A percentile compares a stretch with the other conserved stretches of the same genome.
Conservation (phyloP, 164 flowering plant genomes). For the Liquidambar formosana region DNA sequence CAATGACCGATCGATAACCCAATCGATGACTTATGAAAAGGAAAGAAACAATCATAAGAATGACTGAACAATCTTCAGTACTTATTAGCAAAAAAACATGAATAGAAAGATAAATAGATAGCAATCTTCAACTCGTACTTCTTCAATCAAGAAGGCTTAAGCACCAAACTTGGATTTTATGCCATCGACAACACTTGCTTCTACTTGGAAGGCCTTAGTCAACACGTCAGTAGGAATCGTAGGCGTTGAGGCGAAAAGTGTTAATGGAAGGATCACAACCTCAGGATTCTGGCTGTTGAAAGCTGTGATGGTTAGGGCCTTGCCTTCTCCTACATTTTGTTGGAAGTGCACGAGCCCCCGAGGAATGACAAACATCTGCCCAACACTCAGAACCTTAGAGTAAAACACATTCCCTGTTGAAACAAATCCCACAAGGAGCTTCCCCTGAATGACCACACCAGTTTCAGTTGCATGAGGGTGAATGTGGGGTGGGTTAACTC, state of each 20-base stretch:
- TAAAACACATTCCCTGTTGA: slow-evolving; percentile 45
- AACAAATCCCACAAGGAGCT: slow-evolving; percentile 58
- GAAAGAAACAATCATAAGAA: too few species aligned
- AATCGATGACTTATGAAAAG: too few species aligned
- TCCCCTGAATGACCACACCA: too few species aligned
- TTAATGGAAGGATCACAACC: slow-evolving; percentile 21
- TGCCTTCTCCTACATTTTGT: slow-evolving; percentile 49
- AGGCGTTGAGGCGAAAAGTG: slow-evolving; percentile 55
- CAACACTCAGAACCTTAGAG: slow-evolving; percentile 49
- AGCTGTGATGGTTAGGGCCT: slow-evolving; percentile 50
- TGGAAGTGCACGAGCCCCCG: slow-evolving; percentile 72
- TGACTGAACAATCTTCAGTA: too few species aligned
- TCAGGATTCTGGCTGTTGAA: slow-evolving; percentile 74
- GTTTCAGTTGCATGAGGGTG: too few species aligned
- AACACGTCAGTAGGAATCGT: slow-evolving; percentile 55
- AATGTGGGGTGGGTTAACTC: too few species aligned
- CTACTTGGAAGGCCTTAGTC: slow-evolving; percentile 50
- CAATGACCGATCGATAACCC: too few species aligned
- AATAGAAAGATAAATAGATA: too few species aligned
- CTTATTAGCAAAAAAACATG: too few species aligned
- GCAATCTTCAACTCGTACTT: too few species aligned
- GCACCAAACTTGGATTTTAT: slow-evolving; percentile 47
- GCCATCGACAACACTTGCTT: slow-evolving; percentile 25
- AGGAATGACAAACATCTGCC: slow-evolving; percentile 72
- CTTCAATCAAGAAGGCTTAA: slow-evolving; percentile 6